Evolutionary conservation across 2,329 filamentous ascomycete species (phyloP), one percentile per base, ranked within the genome.

Genomic region (Huntiella abstrusa): DNA sequence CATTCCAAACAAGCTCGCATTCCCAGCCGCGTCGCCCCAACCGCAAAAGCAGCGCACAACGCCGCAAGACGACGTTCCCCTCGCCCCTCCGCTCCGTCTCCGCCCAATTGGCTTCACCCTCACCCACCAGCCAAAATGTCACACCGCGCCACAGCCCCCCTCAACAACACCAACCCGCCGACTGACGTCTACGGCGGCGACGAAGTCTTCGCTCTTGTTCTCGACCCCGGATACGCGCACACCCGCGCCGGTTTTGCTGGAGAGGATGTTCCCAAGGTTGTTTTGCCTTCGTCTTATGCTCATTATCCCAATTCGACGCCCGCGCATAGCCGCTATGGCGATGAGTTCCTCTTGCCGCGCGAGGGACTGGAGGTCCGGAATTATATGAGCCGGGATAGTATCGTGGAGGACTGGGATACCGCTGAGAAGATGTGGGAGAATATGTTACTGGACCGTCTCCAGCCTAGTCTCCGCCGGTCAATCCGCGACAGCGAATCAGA

Each of bases 401-500:
- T 87, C 43, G 91, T 98, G 41, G 84, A 95, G 61, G 87, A 98
- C 62, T 98, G 91, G 91, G 91, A 98, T 53, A 78, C 80, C 42
- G 88, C 87, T 22, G 73, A 83, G 50, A 80, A 80, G 60, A 66
- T 96, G 47, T 98, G 88, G 87, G 87, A 96, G 61, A 80, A 93
- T 62, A 78, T 86, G 56, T 82, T 98, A 52, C 83, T 87, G 50
- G 86, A 84, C 54, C 78, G 86, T 52, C 70, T 98, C 53, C 93
- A 91, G 44, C 83, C 83, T 48, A 70, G 78, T 76, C 75, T 5
- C 72, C 78, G 40, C 77, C 84, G 1, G 67, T 73, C 15, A 80
- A 77, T 58, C 91, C 69, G 71, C 52, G 68, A 69, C 32, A 69
- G 67, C 33, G 67, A 43, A 33, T 19, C 16, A 10, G 44, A 69